Base-by-base conservation (phyloP, 164 flowering plant species). In the Warburgia ugandensis region DNA sequence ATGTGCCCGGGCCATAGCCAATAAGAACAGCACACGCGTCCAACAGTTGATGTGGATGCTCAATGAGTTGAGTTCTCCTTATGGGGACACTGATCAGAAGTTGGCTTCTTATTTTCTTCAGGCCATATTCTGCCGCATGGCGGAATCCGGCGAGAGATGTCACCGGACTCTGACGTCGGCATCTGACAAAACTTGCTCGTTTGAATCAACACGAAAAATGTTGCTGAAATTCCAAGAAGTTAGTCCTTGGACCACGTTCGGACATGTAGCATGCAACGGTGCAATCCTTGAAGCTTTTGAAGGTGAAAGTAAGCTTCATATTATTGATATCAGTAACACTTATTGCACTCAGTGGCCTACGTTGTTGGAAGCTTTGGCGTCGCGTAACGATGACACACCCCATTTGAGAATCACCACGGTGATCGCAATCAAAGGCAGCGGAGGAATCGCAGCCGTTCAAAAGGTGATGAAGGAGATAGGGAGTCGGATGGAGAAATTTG, bases 261-360 rank as follows among this genome's bases (percentile, higher is more conserved):
- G 96, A 1, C 99, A 92, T 56, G 96, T 86, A 1, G 95, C 99
- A 14, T 77, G 76, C 25, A 88, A 92, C 53, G 99, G 96, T 2
- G 96, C 95, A 2, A 79, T 92, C 38, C 55, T 92, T 65, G 96
- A 88, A 44, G 95, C 95, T 12, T 60, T 92, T 5, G 95, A 88
- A 25, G 96, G 96, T 0, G 91, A 84, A 51, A 2, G 30, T 44
- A 83, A 82, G 47, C 53, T 92, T 1, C 99, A 92, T 45, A 92
- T 92, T 12, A 55, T 92, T 12, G 99, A 92, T 39, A 60, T 86
- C 6, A 80, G 91, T 61, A 82, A 72, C 68, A 92, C 99, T 0
- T 81, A 56, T 42, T 92, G 96, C 71, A 88, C 99, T n/a, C 99
- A 92, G 57, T 92, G 99, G 99, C 99, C 99, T 14, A 92, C 99